Percentiles rank a stretch among this genome's conserved stretches.
Conservation (phyloP, 1,139 yeast genomes). For the Scheffersomyces cryptocercus region DNA sequence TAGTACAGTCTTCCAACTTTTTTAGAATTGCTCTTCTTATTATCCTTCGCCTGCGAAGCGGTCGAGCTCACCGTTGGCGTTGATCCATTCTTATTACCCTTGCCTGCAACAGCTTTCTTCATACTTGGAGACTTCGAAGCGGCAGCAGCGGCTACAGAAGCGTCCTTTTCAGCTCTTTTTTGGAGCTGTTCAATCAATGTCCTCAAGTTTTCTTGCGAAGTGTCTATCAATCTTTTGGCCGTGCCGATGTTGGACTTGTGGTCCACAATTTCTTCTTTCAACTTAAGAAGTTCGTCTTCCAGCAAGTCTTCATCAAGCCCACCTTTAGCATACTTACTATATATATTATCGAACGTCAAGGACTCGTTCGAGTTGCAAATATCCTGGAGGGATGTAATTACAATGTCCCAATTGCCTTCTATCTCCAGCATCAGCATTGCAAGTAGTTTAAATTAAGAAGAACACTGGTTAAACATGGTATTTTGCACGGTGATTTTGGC, state of each 20-base stretch:
- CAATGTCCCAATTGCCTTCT: conserved; percentile 69
- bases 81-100: conserved; percentile 6
- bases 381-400: conserved; percentile 66
- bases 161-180: conserved; percentile 9
- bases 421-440: conserved; percentile 24
- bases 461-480: too few species aligned
- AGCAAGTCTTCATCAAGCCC: conserved; percentile 20
- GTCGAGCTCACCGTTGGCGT: background rate
- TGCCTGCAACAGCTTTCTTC: conserved; percentile 4
- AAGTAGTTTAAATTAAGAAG: too few species aligned
- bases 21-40: conserved; percentile 26
- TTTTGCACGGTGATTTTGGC: too few species aligned
- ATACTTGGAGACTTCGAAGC: conserved; percentile 1
- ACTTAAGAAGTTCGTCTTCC: conserved; percentile 39
- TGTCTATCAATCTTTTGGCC: conserved; percentile 48
- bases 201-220: conserved; percentile 41
- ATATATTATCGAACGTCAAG: conserved; percentile 49
- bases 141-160: conserved; percentile 4
- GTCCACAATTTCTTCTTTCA: conserved; percentile 43
- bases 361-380: conserved; percentile 63
- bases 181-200: conserved; percentile 30
- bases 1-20: conserved; percentile 43
- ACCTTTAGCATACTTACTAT: conserved; percentile 26
- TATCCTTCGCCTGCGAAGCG: conserved; percentile 2
- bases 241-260: conserved; percentile 62